These are phyloP conservation scores for Colletotrichum tanaceti DNA, from an alignment of 2,329 filamentous ascomycete genomes.

Conservation along the genomic window DNA sequence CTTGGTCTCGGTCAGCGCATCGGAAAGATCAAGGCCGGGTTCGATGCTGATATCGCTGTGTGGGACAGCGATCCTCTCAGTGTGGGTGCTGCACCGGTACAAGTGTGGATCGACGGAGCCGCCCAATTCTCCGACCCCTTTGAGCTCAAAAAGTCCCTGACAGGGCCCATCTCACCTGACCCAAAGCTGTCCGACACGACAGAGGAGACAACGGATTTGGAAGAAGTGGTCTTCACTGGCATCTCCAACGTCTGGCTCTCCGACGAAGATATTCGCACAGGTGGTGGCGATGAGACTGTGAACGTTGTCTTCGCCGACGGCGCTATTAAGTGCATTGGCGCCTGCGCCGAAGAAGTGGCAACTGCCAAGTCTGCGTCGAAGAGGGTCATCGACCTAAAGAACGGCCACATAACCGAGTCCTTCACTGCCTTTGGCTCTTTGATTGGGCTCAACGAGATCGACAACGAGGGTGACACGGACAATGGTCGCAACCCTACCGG, in stretches of 20 bases:
- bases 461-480: slow-evolving; percentile 65
- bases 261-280: slow-evolving; percentile 48
- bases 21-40: slow-evolving; percentile 71
- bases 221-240: slow-evolving; percentile 66
- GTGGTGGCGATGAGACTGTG: slow-evolving; percentile 47
- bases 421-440: slow-evolving; percentile 71
- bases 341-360: slow-evolving; percentile 59
- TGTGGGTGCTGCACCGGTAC: slow-evolving; percentile 68
- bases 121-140: slow-evolving; percentile 67
- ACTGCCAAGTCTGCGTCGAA: slow-evolving; percentile 50
- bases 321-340: slow-evolving; percentile 66
- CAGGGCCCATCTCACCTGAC: slow-evolving; percentile 54
- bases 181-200: slow-evolving; percentile 54
- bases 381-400: slow-evolving; percentile 59
- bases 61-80: slow-evolving; percentile 73
- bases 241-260: slow-evolving; percentile 64
- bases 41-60: slow-evolving; percentile 70
- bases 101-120: slow-evolving; percentile 73
- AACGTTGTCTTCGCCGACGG: slow-evolving; percentile 66
- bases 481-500: slow-evolving; percentile 59
- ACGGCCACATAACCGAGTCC: slow-evolving; percentile 71
- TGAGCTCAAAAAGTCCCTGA: slow-evolving; percentile 63
- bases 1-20: slow-evolving; percentile 68
- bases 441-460: slow-evolving; percentile 73
- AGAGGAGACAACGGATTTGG: slow-evolving; percentile 53